Evolutionary conservation across 2,329 filamentous ascomycete genomes (phyloP).

Genomic region (Trichoderma cornu-damae): DNA sequence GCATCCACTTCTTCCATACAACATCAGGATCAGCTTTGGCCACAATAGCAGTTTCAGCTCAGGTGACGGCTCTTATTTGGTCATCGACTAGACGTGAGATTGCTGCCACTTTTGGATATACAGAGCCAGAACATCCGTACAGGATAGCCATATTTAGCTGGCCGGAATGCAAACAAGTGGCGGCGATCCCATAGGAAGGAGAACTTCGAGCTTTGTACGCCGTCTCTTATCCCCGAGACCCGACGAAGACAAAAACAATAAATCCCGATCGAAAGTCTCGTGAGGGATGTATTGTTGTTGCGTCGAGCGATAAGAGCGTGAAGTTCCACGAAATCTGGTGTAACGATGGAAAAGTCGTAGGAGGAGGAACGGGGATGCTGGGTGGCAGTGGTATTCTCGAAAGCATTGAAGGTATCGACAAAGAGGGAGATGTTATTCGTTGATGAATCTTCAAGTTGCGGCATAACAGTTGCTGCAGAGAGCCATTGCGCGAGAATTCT

Average conservation of each 20-base stretch:
- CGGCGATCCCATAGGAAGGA: slow-evolving; percentile 77
- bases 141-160: slow-evolving; percentile 91
- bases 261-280: slow-evolving; percentile 26
- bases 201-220: slow-evolving; percentile 79
- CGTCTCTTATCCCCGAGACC: slow-evolving; percentile 67
- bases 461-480: not conserved
- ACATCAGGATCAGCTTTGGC: slow-evolving; percentile 77
- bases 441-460: slow-evolving; percentile 36
- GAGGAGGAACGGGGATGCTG: slow-evolving; percentile 55
- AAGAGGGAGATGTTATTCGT: slow-evolving; percentile 66
- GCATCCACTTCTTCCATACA: slow-evolving; percentile 93
- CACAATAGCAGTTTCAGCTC: slow-evolving; percentile 85
- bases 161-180: slow-evolving; percentile 83
- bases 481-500: not conserved
- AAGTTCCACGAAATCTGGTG: slow-evolving; percentile 96
- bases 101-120: slow-evolving; percentile 87
- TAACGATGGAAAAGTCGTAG: slow-evolving; percentile 47
- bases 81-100: slow-evolving; percentile 81
- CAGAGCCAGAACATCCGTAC: slow-evolving; percentile 81
- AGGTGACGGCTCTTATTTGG: slow-evolving; percentile 92
- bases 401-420: slow-evolving; percentile 71
- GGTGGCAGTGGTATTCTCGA: slow-evolving; percentile 84
- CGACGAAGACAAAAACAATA: slow-evolving; percentile 28
- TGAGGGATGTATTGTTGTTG: slow-evolving; percentile 73
- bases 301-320: slow-evolving; percentile 84